Base-by-base conservation (phyloP, 345 rosid species). In the Boechera retrofracta region DNA sequence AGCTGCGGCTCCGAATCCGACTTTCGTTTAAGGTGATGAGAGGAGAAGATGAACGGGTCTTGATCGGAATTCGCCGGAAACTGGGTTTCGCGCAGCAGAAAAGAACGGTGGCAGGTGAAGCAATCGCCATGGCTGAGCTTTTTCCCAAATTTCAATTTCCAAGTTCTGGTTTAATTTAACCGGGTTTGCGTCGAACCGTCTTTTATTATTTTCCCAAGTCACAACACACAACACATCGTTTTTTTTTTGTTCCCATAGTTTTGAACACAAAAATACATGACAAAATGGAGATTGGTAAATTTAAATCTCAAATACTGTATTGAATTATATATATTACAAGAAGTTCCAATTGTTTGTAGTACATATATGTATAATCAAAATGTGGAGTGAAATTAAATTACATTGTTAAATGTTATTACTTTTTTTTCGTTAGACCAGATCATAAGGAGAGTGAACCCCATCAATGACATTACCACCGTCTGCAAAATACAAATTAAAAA, bases 381-480 rank as follows among this genome's bases (percentile, higher is more conserved):
- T 7, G 31, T 51, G 4, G 4, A 41, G 29, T 13, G 42, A 8
- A n/a, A 26, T 0, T 45, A 56, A 16, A 52, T 13, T 15, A 64
- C 18, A 61, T 9, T 39, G n/a, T 54, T 45, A 44, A 35, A 33
- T 54, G 39, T 5, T 57, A 44, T 64, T 58, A 64, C 32, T 79
- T 82, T 54, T 53, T 79, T 18, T 69, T 80, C 81, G 79, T 86
- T 88, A 35, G 88, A 80, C 96, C 98, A 89, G 32, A 95, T 67
- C 96, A 89, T 87, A 76, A 89, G 96, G 35, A 92, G 94, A 10
- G 88, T 72, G 78, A 91, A 95, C 3, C 99, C 99, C 98, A 92
- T 91, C 88, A 91, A 75, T 16, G 99, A 89, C 99, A 95, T 93
- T 41, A 92, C 81, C 69, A 95, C 98, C 26, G 98, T 95, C 97